Percentiles rank a stretch among this genome's conserved stretches.
Conservation (phyloP, 2,329 filamentous ascomycete genomes). For the Karstenula rhodostoma region DNA sequence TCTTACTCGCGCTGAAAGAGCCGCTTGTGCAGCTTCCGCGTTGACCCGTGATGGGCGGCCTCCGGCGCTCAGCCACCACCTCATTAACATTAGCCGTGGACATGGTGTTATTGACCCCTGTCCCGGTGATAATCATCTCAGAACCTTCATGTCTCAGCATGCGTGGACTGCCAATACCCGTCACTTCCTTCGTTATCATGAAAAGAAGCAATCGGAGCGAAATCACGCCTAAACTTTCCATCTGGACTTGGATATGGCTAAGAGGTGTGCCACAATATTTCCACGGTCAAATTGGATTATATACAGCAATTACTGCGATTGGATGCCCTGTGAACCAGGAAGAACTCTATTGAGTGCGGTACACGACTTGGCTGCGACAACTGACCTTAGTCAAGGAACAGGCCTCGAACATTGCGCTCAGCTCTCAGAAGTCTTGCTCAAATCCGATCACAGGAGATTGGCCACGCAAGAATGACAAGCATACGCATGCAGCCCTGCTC, state of each 20-base stretch:
- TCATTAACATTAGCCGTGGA: not conserved
- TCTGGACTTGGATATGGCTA: too few species aligned
- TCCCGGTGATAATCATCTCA: not conserved
- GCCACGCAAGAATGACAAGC: not conserved
- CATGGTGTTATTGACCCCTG: not conserved
- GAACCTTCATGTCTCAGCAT: too few species aligned
- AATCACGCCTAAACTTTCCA: too few species aligned
- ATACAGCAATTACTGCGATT: not conserved
- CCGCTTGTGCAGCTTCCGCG: conserved; percentile 5
- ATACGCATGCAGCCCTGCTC: conserved; percentile 2
- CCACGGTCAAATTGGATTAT: too few species aligned
- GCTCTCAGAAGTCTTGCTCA: not conserved
- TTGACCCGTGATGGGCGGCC: not conserved
- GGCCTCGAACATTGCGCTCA: not conserved
- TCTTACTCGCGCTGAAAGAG: not conserved
- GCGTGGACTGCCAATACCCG: too few species aligned
- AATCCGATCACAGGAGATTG: not conserved
- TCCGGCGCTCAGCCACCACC: not conserved
- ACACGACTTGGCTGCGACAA: not conserved
- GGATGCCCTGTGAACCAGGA: not conserved
- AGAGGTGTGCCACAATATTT: too few species aligned
- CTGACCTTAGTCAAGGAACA: not conserved
- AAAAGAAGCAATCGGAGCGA: not conserved
- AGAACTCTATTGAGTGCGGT: too few species aligned
- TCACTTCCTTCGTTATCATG: too few species aligned